Base-by-base conservation (phyloP, 495 filamentous ascomycete genomes). In the Hyphodiscus hymeniophilus region DNA sequence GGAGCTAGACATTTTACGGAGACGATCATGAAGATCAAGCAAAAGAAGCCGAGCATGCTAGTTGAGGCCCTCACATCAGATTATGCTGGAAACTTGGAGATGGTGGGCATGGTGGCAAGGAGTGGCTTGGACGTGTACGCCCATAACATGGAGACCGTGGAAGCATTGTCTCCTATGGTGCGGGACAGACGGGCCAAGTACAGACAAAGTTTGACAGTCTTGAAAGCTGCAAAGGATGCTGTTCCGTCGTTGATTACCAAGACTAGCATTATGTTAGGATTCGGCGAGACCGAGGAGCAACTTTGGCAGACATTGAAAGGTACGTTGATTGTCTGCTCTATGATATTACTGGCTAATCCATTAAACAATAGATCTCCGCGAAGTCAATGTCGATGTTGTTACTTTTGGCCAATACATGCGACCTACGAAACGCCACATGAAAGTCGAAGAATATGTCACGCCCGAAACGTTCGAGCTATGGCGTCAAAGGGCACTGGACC, bases 351-450 rank as follows among this genome's bases (percentile, higher is more conserved):
- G 30, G 50, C 31, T 30, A n/a, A n/a, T 53, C 42, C 3, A 40
- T 21, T 40, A 12, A 43, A 11, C 23, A 34, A 3, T 38, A 74
- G 85, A 94, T 60, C 72, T 96, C 22, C 79, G 92, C 18, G 80
- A 79, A 45, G 69, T 80, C 31, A 72, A 85, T 50, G 89, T 95
- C 20, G 92, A 98, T 51, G 87, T 98, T 11, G 88, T 98, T 31
- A 98, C 92, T 0, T 97, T 98, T 50, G 92, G 94, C 3, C 92
- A 98, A 72, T 98, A 98, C 71, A 98, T 98, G 92, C 85, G 89
- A 3, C 92, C 92, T 10, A 98, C 92, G 8, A 97, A 95, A 75
- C 77, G 89, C 3, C 92, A 98, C 66, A 91, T 98, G 82, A 81
- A 90, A 60, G 92, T 98, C 12, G 80, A 90, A 54, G 87, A 89